Conservation (phyloP, 805 yeast genomes). For the Suhomyces faveliae region DNA sequence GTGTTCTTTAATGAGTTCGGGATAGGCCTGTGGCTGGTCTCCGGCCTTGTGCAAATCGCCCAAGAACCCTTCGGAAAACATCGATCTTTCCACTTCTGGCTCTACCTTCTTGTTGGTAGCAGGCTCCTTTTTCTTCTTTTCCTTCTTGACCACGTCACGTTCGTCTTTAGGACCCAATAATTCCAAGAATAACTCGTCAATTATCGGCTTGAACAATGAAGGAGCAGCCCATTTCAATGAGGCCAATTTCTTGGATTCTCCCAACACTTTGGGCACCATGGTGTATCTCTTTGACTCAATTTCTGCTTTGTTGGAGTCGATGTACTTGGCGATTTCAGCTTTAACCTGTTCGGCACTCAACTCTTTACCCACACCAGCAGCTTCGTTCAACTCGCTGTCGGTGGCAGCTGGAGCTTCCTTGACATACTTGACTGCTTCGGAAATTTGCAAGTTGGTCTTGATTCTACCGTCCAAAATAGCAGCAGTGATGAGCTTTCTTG, state of each 20-base stretch:
- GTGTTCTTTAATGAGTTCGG: constrained; percentile 81
- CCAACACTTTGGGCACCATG: constrained; percentile 71
- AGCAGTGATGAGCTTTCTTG: constrained; percentile 52
- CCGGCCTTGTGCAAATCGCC: constrained; percentile 96
- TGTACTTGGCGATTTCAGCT: constrained; percentile 54
- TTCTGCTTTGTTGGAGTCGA: constrained; percentile 56
- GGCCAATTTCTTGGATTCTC: constrained; percentile 70
- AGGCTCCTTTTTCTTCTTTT: constrained; percentile 53
- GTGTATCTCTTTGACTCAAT: constrained; percentile 76
- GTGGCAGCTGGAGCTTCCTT: constrained; percentile 50
- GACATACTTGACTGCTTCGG: constrained; percentile 76
- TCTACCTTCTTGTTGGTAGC: constrained; percentile 18
- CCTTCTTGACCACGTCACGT: constrained; percentile 79
- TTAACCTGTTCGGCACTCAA: constrained; percentile 66
- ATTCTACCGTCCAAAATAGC: constrained; percentile 67
- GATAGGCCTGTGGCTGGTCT: constrained; percentile 87
- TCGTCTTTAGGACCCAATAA: constrained; percentile 94
- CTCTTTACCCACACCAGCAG: constrained; percentile 76
- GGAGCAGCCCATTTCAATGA: constrained; percentile 92
- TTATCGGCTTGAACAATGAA: constrained; percentile 76
- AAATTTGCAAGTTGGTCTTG: constrained; percentile 68
- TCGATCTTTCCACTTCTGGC: constrained; percentile 48
- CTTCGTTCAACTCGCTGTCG: constrained; percentile 52
- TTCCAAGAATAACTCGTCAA: constrained; percentile 72
- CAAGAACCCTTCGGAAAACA: constrained; percentile 93